phyloP scores from a whole-genome alignment of 257 asterid genomes.

The Thymus quinquecostatus region DNA sequence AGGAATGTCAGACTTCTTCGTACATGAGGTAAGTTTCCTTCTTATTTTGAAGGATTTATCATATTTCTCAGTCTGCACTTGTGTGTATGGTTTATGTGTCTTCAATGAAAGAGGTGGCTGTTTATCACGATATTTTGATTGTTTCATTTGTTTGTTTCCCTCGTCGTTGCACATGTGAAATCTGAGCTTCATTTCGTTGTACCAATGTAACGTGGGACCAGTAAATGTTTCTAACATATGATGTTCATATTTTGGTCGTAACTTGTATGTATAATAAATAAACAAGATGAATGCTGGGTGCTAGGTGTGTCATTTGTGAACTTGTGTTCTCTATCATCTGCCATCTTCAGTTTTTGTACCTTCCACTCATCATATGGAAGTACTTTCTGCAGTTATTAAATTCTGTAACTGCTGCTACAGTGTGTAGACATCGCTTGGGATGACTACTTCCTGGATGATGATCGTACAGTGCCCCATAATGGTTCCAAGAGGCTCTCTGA shows the following conservation, averaged over 20 bases:
- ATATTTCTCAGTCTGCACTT: slow-evolving; percentile 12
- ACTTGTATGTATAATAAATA: background rate
- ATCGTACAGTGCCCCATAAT: slow-evolving; percentile 70
- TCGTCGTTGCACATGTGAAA: background rate
- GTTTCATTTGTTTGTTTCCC: background rate
- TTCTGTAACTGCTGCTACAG: slow-evolving; percentile 62
- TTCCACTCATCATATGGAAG: slow-evolving; percentile 45
- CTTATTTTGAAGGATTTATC: background rate
- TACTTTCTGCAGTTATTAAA: slow-evolving; percentile 45
- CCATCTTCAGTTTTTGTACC: background rate
- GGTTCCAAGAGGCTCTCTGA: slow-evolving; percentile 39
- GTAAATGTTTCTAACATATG: background rate
- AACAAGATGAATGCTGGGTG: background rate
- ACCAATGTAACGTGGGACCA: background rate
- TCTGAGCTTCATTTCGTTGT: background rate
- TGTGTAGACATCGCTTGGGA: slow-evolving; percentile 70
- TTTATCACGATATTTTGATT: background rate
- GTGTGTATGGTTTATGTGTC: slow-evolving; percentile 6
- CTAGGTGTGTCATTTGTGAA: background rate
- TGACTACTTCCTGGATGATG: slow-evolving; percentile 62
- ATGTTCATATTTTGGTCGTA: background rate
- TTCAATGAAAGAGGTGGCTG: background rate
- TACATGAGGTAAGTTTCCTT: slow-evolving; percentile 50
- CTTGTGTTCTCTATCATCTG: slow-evolving; percentile 21
- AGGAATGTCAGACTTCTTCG: slow-evolving; percentile 63